Percentiles rank a stretch among this genome's conserved stretches.
Evolutionary conservation across 257 asterid species (phyloP).

Genomic region (Ehretia macrophylla): DNA sequence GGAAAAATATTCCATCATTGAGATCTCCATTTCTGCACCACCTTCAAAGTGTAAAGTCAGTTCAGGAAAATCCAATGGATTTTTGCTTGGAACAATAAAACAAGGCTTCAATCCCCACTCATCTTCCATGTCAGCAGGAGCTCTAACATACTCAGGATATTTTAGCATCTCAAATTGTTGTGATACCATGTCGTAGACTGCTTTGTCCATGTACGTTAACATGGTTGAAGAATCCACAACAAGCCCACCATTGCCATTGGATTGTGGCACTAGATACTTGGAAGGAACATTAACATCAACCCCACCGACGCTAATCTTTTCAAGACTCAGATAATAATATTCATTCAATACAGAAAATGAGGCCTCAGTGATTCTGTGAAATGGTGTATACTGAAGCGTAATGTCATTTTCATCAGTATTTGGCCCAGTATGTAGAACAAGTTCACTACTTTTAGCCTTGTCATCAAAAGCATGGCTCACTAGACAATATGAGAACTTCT

Average conservation of each 20-base stretch:
- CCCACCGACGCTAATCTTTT: slow-evolving; percentile 50
- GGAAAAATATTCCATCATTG: slow-evolving; percentile 42
- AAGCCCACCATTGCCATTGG: slow-evolving; percentile 49
- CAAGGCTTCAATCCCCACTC: slow-evolving; percentile 49
- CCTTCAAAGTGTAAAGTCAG: slow-evolving; percentile 42
- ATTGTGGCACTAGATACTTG: slow-evolving; percentile 33
- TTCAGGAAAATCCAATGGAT: slow-evolving; percentile 20
- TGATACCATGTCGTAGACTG: slow-evolving; percentile 26
- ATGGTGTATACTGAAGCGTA: slow-evolving; percentile 35
- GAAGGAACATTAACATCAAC: slow-evolving; percentile 36
- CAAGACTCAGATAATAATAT: slow-evolving; percentile 39
- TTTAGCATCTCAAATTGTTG: slow-evolving; percentile 41
- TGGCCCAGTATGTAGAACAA: slow-evolving; percentile 21
- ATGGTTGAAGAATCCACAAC: slow-evolving; percentile 56
- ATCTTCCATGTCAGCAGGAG: slow-evolving; percentile 17
- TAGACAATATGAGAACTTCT: slow-evolving; percentile 47
- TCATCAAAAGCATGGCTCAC: slow-evolving; percentile 42
- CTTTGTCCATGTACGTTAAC: slow-evolving; percentile 38
- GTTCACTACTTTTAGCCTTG: slow-evolving; percentile 30
- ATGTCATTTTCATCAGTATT: neutral
- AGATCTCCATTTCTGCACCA: slow-evolving; percentile 46
- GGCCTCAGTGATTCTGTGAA: slow-evolving; percentile 20
- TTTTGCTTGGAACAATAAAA: slow-evolving; percentile 27
- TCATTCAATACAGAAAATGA: slow-evolving; percentile 28
- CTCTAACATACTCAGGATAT: slow-evolving; percentile 29